A percentile compares a stretch with the other conserved stretches of the same genome.
Conservation (phyloP, 345 rosid genomes). For the Eucalyptus guilfoylei region DNA sequence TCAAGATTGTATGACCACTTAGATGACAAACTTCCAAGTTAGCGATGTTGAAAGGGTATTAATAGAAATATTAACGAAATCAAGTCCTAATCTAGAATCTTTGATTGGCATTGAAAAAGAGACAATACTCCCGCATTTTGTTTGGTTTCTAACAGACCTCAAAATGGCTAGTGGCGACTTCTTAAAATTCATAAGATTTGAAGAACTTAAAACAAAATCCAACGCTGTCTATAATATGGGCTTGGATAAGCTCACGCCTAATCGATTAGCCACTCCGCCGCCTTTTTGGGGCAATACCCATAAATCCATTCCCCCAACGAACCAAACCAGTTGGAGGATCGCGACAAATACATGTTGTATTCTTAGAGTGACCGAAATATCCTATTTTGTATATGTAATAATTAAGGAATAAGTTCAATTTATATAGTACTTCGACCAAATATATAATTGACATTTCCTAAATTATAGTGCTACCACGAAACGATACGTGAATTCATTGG, state of each 20-base stretch:
- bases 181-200: too few species aligned
- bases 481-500: neutral
- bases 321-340: fast-evolving
- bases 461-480: neutral
- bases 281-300: neutral
- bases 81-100: neutral
- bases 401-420: neutral
- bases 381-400: neutral
- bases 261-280: neutral
- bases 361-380: neutral
- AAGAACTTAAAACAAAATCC: neutral
- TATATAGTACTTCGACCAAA: too few species aligned
- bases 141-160: neutral
- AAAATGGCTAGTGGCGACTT: neutral
- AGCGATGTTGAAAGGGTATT: too few species aligned
- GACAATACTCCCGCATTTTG: fast-evolving
- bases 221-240: fast-evolving
- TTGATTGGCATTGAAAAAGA: too few species aligned
- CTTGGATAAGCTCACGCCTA: fast-evolving
- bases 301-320: fast-evolving
- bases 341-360: neutral
- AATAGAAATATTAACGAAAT: neutral
- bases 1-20: neutral
- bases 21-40: neutral
- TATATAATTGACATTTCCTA: neutral